Percentiles rank a stretch among this genome's conserved stretches.
These are phyloP conservation scores for Magnusiomyces tetraspermus DNA, from an alignment of 1,139 yeast genomes.

Conservation along the genomic window DNA sequence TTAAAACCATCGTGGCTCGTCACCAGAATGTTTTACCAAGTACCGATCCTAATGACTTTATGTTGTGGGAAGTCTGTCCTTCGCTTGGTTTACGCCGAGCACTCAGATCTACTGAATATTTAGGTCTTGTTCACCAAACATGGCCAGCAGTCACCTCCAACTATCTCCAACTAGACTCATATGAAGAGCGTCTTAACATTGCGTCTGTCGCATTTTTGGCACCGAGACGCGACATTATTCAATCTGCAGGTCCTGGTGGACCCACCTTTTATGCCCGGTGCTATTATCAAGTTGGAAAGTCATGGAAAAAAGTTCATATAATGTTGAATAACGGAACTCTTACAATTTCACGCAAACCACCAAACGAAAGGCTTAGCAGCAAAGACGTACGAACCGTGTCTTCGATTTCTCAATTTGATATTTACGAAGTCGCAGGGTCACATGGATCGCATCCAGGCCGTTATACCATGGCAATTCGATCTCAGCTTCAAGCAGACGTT, in stretches of 20 bases:
- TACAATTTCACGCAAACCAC: constrained; percentile 5
- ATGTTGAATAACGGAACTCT: constrained; percentile 12
- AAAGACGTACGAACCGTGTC: constrained; percentile 3
- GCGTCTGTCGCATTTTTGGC: constrained; percentile 27
- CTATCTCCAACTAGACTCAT: constrained; percentile 22
- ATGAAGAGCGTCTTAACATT: constrained; percentile 22
- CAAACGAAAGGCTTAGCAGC: background rate
- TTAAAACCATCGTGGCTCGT: constrained; percentile 6
- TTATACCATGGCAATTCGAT: constrained; percentile 23
- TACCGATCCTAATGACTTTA: constrained; percentile 9
- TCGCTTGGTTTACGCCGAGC: constrained; percentile 8
- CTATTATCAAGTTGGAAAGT: constrained; percentile 3
- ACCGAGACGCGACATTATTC: constrained; percentile 29
- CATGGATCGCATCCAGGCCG: constrained; percentile 16
- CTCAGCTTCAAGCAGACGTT: constrained; percentile 24
- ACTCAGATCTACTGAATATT: constrained; percentile 7
- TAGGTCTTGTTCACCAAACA: constrained; percentile 3
- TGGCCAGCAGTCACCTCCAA: constrained; percentile 10
- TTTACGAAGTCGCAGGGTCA: constrained; percentile 19
- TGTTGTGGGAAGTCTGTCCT: constrained; percentile 12
- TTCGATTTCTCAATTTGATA: constrained; percentile 19
- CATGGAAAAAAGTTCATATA: constrained; percentile 17
- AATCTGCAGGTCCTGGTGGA: constrained; percentile 10
- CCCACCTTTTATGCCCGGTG: constrained; percentile 7
- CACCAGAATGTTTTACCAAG: constrained; percentile 1